Base-by-base conservation (phyloP, 371 early-diverging fungal genomes). In the Lichtheimia hyalospora region DNA sequence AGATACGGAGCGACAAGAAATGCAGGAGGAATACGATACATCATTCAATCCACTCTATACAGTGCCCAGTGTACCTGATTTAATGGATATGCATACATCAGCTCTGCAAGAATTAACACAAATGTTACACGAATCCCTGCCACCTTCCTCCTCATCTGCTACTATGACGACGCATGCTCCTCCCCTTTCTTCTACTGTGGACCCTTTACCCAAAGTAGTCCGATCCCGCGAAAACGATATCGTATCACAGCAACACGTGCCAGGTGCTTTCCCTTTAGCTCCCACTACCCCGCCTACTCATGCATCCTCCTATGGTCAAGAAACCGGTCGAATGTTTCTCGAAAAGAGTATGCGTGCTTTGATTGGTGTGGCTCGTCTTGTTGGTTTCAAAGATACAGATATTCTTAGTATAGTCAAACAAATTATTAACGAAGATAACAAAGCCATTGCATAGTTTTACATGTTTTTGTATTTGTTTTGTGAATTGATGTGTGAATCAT, bases 1-100 rank as follows among this genome's bases (percentile, higher is more conserved):
- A 18, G 23, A 62, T 54, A 49, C 23, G 49, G 15, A 60, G 34
- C 48, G 44, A 46, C 69, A 73, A 41, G 81, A 80, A 60, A 63
- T 70, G 42, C 69, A 74, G 16, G 80, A 79, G 60, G 80, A 79
- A 59, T 81, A 80, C 34, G 81, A 81, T 53, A 71, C 71, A 39
- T 74, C 75, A 0, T 75, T 73, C 42, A 81, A 81, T 46, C 81
- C 81, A 8, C 60, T 81, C 5, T 75, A 71, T 41, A 77, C 77
- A n/a, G 81, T 81, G 0, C 81, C 81, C 14, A 81, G 81, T 56
- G 75, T 81, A 16, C 77, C 77, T 16, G 74, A 77, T 48, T 50
- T 81, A n/a, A 72, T 77, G 72, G 81, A 74, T 55, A 54, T 69
- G 16, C 77, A 80, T 42, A 66, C 69, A 4, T 61, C 70, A 14